Evolutionary conservation across 306 rosid species (phyloP).

Genomic region (Carpinus fangiana): DNA sequence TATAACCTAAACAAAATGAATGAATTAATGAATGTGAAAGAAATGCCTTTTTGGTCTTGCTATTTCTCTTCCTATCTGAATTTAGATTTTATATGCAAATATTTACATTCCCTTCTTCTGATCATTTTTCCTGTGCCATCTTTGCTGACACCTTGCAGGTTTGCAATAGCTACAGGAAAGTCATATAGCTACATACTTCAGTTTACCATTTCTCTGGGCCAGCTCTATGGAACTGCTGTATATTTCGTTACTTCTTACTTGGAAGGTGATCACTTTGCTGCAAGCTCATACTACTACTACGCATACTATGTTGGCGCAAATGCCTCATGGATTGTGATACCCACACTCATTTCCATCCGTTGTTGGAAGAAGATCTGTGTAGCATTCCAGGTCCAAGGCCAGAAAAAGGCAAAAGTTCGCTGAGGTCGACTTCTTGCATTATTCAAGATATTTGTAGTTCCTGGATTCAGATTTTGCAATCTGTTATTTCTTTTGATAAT

Average conservation of each 20-base stretch:
- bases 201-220: slow-evolving; percentile 81
- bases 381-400: slow-evolving; percentile 51
- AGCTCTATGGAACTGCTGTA: slow-evolving; percentile 70
- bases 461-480: background rate
- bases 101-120: background rate
- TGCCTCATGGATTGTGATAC: slow-evolving; percentile 69
- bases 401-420: slow-evolving; percentile 64
- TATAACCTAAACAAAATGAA: background rate
- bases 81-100: background rate
- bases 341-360: slow-evolving; percentile 57
- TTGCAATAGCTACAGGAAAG: slow-evolving; percentile 73
- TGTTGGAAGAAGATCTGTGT: slow-evolving; percentile 80
- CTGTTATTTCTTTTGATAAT: too few species aligned
- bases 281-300: slow-evolving; percentile 63
- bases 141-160: slow-evolving; percentile 45
- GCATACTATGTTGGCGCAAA: slow-evolving; percentile 75
- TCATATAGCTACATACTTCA: slow-evolving; percentile 80
- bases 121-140: background rate
- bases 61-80: background rate
- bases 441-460: background rate
- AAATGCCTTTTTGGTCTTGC: background rate
- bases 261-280: slow-evolving; percentile 79
- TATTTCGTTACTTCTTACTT: slow-evolving; percentile 68
- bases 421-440: slow-evolving; percentile 30
- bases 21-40: background rate